Conservation (phyloP, 345 rosid species). For the Zanthoxylum bungeanum region DNA sequence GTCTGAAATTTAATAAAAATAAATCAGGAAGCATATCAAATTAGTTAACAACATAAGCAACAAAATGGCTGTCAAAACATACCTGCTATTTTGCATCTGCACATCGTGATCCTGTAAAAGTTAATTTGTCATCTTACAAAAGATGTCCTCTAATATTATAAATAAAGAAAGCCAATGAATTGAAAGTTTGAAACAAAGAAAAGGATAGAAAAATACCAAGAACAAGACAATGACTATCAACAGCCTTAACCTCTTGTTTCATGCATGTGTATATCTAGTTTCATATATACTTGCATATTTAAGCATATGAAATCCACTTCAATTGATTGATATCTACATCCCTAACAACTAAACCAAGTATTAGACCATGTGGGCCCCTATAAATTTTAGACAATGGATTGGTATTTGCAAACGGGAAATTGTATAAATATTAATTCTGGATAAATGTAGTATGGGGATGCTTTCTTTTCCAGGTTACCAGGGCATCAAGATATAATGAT, state of each 20-base stretch:
- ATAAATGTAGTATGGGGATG: not conserved
- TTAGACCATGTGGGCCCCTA: not conserved
- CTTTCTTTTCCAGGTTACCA: not conserved
- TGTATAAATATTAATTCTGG: not conserved
- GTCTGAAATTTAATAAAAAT: conserved; percentile 48
- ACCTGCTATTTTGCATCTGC: conserved; percentile 70
- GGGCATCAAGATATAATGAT: not conserved
- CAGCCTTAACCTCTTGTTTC: not conserved
- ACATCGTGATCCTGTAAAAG: conserved; percentile 71
- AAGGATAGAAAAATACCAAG: conserved; percentile 6
- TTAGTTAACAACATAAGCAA: not conserved
- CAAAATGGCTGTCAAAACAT: conserved; percentile 21
- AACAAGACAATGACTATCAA: not conserved
- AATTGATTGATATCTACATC: not conserved
- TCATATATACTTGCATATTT: not conserved
- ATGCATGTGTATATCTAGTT: not conserved
- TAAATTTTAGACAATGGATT: not conserved
- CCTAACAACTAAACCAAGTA: not conserved
- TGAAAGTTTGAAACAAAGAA: conserved; percentile 1
- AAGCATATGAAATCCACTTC: not conserved
- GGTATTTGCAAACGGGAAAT: not conserved
- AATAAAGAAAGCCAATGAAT: not conserved
- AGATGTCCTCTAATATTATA: conserved; percentile 11
- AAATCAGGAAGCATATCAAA: conserved; percentile 21
- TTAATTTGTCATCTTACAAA: conserved; percentile 12